Conservation (phyloP, 1,284 basidiomycete species). For the Apiotrichum akiyoshidainum region DNA sequence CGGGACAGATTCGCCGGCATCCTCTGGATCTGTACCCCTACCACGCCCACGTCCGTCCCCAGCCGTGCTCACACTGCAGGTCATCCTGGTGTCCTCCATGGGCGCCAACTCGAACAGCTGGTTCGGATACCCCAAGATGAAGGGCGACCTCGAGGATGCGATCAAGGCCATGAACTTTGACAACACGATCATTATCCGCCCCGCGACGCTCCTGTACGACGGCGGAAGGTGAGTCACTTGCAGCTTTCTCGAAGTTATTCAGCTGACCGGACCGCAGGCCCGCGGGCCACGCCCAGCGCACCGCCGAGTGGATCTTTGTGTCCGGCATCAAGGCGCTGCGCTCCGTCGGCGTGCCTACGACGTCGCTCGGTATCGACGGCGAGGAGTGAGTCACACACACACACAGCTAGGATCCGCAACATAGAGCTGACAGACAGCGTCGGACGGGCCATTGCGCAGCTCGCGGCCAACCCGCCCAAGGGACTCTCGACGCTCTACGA, state of each 20-base stretch:
- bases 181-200: slow-evolving; percentile 41
- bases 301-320: slow-evolving; percentile 20
- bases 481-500: slow-evolving; percentile 27
- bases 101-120: slow-evolving; percentile 26
- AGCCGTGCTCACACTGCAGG: slow-evolving; percentile 15
- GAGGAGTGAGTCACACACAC: slow-evolving; percentile 29
- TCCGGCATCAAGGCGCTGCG: slow-evolving; percentile 20
- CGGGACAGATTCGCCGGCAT: neutral
- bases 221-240: slow-evolving; percentile 31
- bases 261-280: neutral
- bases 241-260: too few relatives aligned
- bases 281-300: slow-evolving; percentile 6
- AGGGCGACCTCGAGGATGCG: slow-evolving; percentile 45
- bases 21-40: neutral
- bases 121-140: slow-evolving; percentile 40
- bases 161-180: slow-evolving; percentile 39
- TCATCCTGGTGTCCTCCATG: slow-evolving; percentile 43
- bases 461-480: slow-evolving; percentile 32
- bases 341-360: slow-evolving; percentile 24
- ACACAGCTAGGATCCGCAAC: too few relatives aligned
- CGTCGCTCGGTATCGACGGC: slow-evolving; percentile 23
- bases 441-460: slow-evolving; percentile 41
- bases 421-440: slow-evolving; percentile 22
- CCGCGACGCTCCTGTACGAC: slow-evolving; percentile 34
- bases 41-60: too few relatives aligned